A percentile compares a stretch with the other conserved stretches of the same genome.
phyloP scores from a whole-genome alignment of 2,329 filamentous ascomycete genomes.

The Fusarium sterilihyphosum region DNA sequence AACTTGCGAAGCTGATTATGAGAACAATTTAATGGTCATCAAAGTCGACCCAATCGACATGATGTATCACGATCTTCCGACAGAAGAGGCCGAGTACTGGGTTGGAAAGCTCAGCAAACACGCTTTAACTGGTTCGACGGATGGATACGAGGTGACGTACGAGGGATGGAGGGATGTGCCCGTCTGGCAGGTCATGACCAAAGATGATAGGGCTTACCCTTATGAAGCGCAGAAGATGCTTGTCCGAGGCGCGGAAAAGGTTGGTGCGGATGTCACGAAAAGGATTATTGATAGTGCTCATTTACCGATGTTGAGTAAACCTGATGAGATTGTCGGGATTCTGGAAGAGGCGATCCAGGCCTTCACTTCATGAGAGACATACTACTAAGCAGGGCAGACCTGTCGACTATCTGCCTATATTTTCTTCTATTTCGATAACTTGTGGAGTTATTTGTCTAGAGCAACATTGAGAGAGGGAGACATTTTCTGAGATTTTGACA shows the following conservation, averaged over 20 bases:
- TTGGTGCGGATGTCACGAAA: slow-evolving; percentile 50
- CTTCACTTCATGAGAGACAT: slow-evolving; percentile 5
- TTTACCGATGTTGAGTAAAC: slow-evolving; percentile 60
- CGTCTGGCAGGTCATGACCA: slow-evolving; percentile 57
- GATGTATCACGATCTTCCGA: slow-evolving; percentile 61
- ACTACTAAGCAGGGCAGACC: neutral
- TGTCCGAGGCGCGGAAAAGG: slow-evolving; percentile 51
- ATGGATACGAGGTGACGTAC: slow-evolving; percentile 56
- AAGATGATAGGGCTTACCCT: slow-evolving; percentile 54
- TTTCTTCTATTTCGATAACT: no score
- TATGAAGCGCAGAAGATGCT: slow-evolving; percentile 51
- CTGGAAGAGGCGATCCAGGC: slow-evolving; percentile 43
- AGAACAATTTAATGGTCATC: slow-evolving; percentile 55
- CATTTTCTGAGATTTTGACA: neutral
- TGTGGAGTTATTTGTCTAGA: no score
- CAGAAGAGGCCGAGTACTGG: slow-evolving; percentile 55
- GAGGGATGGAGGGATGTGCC: slow-evolving; percentile 60
- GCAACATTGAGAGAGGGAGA: neutral
- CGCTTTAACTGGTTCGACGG: slow-evolving; percentile 55
- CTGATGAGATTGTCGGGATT: slow-evolving; percentile 51
- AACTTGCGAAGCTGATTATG: slow-evolving; percentile 50
- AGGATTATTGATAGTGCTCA: slow-evolving; percentile 58
- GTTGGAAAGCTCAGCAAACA: slow-evolving; percentile 53
- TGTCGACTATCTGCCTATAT: neutral
- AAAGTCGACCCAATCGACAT: slow-evolving; percentile 51